Percentiles rank a stretch among this genome's conserved stretches.
Conservation (phyloP, 1,284 basidiomycete genomes). For the Cutaneotrichosporon sp. region DNA sequence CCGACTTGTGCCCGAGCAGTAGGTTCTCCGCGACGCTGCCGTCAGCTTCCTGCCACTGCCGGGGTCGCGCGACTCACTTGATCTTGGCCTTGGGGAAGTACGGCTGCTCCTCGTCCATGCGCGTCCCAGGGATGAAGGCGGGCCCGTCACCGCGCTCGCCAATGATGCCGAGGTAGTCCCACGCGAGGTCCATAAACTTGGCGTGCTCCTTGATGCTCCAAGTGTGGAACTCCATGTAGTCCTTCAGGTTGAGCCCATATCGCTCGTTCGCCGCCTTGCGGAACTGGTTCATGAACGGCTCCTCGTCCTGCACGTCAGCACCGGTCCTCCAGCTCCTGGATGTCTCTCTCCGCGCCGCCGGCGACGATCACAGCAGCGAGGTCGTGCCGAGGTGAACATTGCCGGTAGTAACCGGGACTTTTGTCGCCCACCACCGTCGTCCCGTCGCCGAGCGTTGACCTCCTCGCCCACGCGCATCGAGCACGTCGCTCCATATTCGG, state of each 20-base stretch:
- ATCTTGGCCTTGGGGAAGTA: constrained; percentile 21
- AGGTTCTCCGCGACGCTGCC: constrained; percentile 26
- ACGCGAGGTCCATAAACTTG: constrained; percentile 25
- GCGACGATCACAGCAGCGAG: too few relatives aligned
- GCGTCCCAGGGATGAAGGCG: constrained; percentile 23
- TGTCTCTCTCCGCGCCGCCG: too few relatives aligned
- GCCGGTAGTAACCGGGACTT: too few relatives aligned
- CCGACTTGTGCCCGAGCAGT: constrained; percentile 20
- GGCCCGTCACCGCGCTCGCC: constrained; percentile 25
- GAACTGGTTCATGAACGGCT: constrained; percentile 22
- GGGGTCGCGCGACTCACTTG: constrained; percentile 14
- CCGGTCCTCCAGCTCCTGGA: background rate
- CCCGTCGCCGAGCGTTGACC: too few relatives aligned
- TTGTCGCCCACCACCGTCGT: too few relatives aligned
- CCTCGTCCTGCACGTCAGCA: constrained; percentile 25
- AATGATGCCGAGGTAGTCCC: constrained; percentile 23
- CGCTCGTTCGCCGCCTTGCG: constrained; percentile 20
- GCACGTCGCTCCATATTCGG: too few relatives aligned
- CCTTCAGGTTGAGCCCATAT: constrained; percentile 19
- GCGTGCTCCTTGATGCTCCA: constrained; percentile 19
- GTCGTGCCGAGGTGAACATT: too few relatives aligned
- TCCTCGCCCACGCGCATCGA: too few relatives aligned
- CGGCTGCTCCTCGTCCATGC: constrained; percentile 25
- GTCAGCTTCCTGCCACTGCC: constrained; percentile 13
- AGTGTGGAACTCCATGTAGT: constrained; percentile 26